A percentile compares a stretch with the other conserved stretches of the same genome.
Evolutionary conservation across 2,329 filamentous ascomycete genomes (phyloP).

Genomic region (Xylaria sp.): DNA sequence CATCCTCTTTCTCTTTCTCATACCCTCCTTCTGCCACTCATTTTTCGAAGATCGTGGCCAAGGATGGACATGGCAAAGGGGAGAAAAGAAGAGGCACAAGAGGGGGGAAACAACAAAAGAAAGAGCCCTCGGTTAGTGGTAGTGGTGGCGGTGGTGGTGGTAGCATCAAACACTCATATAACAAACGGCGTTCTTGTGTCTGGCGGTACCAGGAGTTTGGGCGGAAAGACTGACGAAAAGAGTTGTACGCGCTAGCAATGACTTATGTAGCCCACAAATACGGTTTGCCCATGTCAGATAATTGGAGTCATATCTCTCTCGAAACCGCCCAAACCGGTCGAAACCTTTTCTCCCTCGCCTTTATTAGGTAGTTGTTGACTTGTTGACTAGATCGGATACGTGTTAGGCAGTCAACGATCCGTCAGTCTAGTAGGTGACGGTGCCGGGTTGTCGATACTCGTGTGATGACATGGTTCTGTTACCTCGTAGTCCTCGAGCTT

Average conservation of each 20-base stretch:
- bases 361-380: neutral
- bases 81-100: no score
- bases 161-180: slow-evolving; percentile 32
- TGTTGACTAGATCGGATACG: no score
- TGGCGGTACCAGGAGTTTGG: slow-evolving; percentile 21
- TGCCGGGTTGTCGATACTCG: no score
- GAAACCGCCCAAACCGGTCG: slow-evolving; percentile 19
- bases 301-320: slow-evolving; percentile 18
- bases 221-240: slow-evolving; percentile 23
- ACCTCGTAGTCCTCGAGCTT: no score
- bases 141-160: no score
- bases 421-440: no score
- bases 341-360: neutral
- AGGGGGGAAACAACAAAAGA: slow-evolving; percentile 22
- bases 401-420: no score
- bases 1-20: no score
- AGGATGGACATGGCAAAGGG: slow-evolving; percentile 21
- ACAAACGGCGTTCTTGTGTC: slow-evolving; percentile 29
- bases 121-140: no score
- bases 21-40: slow-evolving; percentile 19
- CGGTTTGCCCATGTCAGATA: slow-evolving; percentile 10
- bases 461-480: no score
- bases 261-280: slow-evolving; percentile 22
- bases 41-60: slow-evolving; percentile 22
- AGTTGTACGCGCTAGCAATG: slow-evolving; percentile 22